Evolutionary conservation across 768 basidiomycete species (phyloP).

Genomic region (Lactarius deliciosus): DNA sequence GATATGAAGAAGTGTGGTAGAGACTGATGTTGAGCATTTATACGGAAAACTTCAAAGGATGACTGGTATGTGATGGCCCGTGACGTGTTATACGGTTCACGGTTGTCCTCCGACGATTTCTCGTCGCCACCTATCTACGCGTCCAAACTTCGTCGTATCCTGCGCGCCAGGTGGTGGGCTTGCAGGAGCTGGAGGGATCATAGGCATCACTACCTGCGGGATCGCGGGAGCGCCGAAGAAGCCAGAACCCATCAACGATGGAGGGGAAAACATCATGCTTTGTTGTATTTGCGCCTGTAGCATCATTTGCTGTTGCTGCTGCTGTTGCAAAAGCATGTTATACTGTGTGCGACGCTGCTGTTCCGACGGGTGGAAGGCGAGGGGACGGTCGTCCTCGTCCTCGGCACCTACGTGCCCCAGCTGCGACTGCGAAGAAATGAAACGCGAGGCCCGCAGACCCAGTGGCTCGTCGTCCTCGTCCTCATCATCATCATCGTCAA

Average conservation of each 20-base stretch:
- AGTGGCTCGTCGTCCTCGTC: slow-evolving; percentile 68
- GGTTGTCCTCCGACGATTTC: slow-evolving; percentile 71
- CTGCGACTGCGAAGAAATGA: slow-evolving; percentile 31
- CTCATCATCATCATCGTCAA: slow-evolving; percentile 32
- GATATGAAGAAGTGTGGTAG: slow-evolving; percentile 11
- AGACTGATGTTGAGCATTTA: slow-evolving; percentile 5
- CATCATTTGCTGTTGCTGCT: slow-evolving; percentile 61
- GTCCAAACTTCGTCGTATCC: slow-evolving; percentile 64
- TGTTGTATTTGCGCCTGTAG: slow-evolving; percentile 57
- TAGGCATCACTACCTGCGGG: slow-evolving; percentile 42
- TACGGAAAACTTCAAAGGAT: not conserved
- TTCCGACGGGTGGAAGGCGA: slow-evolving; percentile 67
- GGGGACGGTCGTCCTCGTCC: slow-evolving; percentile 59
- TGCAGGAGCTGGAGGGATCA: slow-evolving; percentile 44
- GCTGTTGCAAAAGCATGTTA: slow-evolving; percentile 42
- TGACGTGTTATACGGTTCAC: slow-evolving; percentile 16
- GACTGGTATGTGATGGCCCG: not conserved
- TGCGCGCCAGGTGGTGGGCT: slow-evolving; percentile 59
- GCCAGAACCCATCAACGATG: slow-evolving; percentile 67
- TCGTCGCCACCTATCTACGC: slow-evolving; percentile 79
- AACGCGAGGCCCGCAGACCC: slow-evolving; percentile 61
- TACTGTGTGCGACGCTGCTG: slow-evolving; percentile 72
- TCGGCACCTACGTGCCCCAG: slow-evolving; percentile 19
- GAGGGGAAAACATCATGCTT: slow-evolving; percentile 67
- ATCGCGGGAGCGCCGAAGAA: slow-evolving; percentile 59